phyloP scores from a whole-genome alignment of 768 basidiomycete genomes.

The Lentinula guzmanii region DNA sequence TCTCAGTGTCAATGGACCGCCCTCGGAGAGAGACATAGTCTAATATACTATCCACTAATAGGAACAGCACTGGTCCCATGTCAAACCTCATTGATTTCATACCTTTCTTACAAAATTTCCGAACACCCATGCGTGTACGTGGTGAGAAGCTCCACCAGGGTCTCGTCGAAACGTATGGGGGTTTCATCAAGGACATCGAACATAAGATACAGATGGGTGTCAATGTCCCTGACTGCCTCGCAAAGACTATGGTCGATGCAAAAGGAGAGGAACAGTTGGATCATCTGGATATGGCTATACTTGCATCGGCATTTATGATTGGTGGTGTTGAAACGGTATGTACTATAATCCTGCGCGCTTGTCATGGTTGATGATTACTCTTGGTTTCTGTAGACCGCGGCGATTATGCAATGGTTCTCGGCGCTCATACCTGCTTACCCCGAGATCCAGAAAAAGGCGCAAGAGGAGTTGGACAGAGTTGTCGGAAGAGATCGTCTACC shows the following conservation, averaged over 20 bases:
- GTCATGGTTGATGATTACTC: neutral
- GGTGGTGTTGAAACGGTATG: conserved; percentile 26
- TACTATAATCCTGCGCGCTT: neutral
- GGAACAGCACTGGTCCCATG: conserved; percentile 11
- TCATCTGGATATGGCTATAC: conserved; percentile 23
- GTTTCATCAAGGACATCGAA: conserved; percentile 20
- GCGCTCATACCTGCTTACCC: conserved; percentile 24
- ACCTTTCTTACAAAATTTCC: conserved; percentile 11
- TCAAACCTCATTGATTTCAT: conserved; percentile 19
- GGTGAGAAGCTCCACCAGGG: conserved; percentile 14
- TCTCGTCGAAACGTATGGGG: conserved; percentile 23
- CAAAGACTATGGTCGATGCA: conserved; percentile 20
- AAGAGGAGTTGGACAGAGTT: conserved; percentile 29
- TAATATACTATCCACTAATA: neutral
- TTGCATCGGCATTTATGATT: conserved; percentile 21
- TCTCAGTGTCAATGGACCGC: neutral
- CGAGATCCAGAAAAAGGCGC: conserved; percentile 22
- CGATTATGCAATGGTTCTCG: conserved; percentile 28
- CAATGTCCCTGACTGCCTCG: conserved; percentile 25
- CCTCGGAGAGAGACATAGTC: neutral
- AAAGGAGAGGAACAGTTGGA: conserved; percentile 22
- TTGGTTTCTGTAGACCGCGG: conserved; percentile 16
- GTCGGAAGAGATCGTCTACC: conserved; percentile 25
- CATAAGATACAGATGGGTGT: conserved; percentile 22
- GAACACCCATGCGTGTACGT: conserved; percentile 10